Evolutionary conservation across 108 stramenopile species (phyloP).

Genomic region (Nitzschia palea): DNA sequence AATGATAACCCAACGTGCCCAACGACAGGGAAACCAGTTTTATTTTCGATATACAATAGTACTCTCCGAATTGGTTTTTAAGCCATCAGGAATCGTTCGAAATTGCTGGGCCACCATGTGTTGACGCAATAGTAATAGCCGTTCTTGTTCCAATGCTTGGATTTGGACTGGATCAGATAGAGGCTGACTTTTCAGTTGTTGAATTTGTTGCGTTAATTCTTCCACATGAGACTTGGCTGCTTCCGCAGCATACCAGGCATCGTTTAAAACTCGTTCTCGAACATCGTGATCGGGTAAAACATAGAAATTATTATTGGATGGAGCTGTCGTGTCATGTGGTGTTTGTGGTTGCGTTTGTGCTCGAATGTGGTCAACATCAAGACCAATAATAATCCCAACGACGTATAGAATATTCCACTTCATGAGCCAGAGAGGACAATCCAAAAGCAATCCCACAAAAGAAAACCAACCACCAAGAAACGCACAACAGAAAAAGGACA

Average conservation of each 20-base stretch:
- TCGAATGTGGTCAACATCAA: too few relatives aligned
- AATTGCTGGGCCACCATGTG: background rate
- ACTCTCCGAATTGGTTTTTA: background rate
- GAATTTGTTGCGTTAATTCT: background rate
- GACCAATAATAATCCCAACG: too few relatives aligned
- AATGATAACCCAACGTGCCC: too few relatives aligned
- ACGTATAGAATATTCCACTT: too few relatives aligned
- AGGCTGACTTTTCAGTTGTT: background rate
- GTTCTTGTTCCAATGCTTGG: background rate
- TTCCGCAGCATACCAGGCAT: constrained; percentile 3
- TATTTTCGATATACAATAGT: too few relatives aligned
- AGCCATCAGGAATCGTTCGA: background rate
- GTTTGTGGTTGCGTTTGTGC: too few relatives aligned
- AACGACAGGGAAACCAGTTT: too few relatives aligned
- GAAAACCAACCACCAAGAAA: too few relatives aligned
- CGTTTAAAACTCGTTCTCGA: background rate
- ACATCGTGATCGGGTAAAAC: background rate
- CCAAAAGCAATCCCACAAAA: too few relatives aligned
- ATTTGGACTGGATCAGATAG: background rate
- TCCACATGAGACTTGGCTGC: background rate
- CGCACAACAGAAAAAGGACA: too few relatives aligned
- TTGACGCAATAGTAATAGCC: background rate
- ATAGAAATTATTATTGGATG: background rate
- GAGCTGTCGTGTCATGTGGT: too few relatives aligned
- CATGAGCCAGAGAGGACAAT: too few relatives aligned